Percentiles rank a stretch among this genome's conserved stretches.
Evolutionary conservation across 495 filamentous ascomycete species (phyloP).

Genomic region (Astrothelium macrocarpum): DNA sequence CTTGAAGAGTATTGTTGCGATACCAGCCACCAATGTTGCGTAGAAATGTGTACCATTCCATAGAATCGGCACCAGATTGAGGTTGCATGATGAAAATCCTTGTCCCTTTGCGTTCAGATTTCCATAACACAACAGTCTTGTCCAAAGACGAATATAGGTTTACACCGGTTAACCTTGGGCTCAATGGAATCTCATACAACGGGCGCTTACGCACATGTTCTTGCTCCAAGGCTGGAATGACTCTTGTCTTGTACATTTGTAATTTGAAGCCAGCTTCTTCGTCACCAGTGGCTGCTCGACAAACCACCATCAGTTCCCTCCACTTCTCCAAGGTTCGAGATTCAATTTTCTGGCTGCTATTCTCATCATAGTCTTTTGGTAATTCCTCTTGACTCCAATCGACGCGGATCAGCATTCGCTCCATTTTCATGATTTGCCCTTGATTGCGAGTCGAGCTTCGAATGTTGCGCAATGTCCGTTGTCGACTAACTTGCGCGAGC

Average conservation of each 20-base stretch:
- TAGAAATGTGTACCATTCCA: constrained; percentile 71
- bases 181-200: constrained; percentile 48
- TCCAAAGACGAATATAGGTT: constrained; percentile 65
- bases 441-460: constrained; percentile 33
- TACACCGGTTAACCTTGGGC: constrained; percentile 44
- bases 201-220: constrained; percentile 46
- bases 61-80: constrained; percentile 52
- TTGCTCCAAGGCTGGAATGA: constrained; percentile 48
- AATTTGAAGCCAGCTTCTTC: constrained; percentile 49
- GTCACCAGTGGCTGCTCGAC: constrained; percentile 35
- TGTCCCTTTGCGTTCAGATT: constrained; percentile 45
- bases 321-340: constrained; percentile 56
- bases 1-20: constrained; percentile 48
- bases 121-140: constrained; percentile 63
- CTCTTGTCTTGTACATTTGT: constrained; percentile 57
- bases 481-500: constrained; percentile 19
- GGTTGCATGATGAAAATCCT: constrained; percentile 60
- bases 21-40: constrained; percentile 51
- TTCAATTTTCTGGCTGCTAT: constrained; percentile 51
- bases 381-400: constrained; percentile 48
- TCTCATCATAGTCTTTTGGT: constrained; percentile 58
- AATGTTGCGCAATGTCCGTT: constrained; percentile 16
- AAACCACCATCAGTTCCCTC: constrained; percentile 64
- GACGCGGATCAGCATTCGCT: constrained; percentile 63
- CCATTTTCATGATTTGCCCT: constrained; percentile 63